Evolutionary conservation across 2,329 filamentous ascomycete genomes (phyloP).

Genomic region (Venturia carpophila): DNA sequence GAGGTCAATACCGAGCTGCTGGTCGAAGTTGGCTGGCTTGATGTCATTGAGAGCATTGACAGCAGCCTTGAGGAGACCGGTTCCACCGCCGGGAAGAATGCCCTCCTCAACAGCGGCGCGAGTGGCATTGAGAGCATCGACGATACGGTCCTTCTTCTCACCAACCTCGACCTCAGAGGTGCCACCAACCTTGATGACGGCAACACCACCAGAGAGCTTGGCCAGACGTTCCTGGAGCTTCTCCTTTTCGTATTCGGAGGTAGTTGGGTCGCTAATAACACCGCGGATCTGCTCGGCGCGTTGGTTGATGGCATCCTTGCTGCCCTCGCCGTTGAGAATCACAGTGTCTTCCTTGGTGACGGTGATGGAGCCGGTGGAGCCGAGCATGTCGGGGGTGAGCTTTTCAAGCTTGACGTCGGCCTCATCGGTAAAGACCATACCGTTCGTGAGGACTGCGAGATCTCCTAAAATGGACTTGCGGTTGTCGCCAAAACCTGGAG

Average conservation of each 20-base stretch:
- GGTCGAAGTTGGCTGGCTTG: conserved; percentile 94
- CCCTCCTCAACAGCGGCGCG: conserved; percentile 98
- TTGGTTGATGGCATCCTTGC: conserved; percentile 87
- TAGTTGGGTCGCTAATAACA: conserved; percentile 86
- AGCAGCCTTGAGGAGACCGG: conserved; percentile 93
- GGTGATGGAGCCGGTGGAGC: conserved; percentile 94
- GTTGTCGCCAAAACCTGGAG: conserved; percentile 98
- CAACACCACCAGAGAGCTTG: conserved; percentile 97
- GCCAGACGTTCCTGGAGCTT: conserved; percentile 99
- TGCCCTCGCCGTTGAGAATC: conserved; percentile 91
- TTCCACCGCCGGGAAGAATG: conserved; percentile 97
- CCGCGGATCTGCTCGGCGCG: conserved; percentile 99
- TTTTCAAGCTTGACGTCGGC: conserved; percentile 99
- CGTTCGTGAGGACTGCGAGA: conserved; percentile 90
- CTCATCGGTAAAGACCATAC: conserved; percentile 96
- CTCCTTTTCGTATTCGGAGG: conserved; percentile 99
- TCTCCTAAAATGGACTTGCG: conserved; percentile 99
- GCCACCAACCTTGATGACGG: conserved; percentile 98
- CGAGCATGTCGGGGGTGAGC: conserved; percentile 90
- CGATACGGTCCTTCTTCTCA: conserved; percentile 99
- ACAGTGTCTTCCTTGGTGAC: conserved; percentile 99
- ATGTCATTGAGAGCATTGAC: conserved; percentile 75
- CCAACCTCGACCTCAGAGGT: conserved; percentile 96
- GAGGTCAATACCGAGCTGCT: conserved; percentile 96
- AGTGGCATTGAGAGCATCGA: conserved; percentile 95